Evolutionary conservation across 345 rosid species (phyloP).

Genomic region (Xanthoceras sorbifolium): DNA sequence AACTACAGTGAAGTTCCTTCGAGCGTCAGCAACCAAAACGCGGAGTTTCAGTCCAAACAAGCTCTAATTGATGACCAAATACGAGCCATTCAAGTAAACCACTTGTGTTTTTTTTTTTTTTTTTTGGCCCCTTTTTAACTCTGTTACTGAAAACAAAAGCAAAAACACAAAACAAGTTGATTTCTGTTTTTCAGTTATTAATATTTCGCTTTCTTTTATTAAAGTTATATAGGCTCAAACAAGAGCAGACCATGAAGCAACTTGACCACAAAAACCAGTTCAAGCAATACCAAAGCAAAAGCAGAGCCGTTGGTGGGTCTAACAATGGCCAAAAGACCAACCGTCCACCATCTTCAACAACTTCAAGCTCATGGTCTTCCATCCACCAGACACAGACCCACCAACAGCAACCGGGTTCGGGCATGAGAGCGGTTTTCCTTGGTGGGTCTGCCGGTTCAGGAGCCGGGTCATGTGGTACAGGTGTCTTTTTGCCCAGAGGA

Average conservation of each 20-base stretch:
- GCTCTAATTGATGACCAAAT: constrained; percentile 62
- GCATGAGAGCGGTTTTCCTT: constrained; percentile 66
- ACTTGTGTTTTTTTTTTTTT: neutral
- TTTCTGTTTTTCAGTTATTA: neutral
- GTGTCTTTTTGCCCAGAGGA: constrained; percentile 82
- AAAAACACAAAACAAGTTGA: too few species aligned
- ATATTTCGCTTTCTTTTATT: neutral
- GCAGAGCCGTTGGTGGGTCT: constrained; percentile 19
- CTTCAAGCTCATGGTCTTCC: constrained; percentile 19
- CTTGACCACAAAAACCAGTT: constrained; percentile 21
- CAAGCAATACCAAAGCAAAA: constrained; percentile 25
- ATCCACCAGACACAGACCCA: constrained; percentile 31
- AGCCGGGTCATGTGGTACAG: constrained; percentile 71
- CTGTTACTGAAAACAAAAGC: too few species aligned
- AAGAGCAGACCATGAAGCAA: constrained; percentile 41
- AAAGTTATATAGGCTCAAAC: constrained; percentile 45
- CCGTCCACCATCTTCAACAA: neutral
- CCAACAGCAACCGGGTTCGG: constrained; percentile 39
- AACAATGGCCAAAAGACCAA: constrained; percentile 17
- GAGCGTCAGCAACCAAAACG: constrained; percentile 5
- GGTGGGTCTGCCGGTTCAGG: constrained; percentile 42
- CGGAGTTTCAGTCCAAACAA: constrained; percentile 48
- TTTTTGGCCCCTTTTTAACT: too few species aligned
- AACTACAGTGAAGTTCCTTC: constrained; percentile 9
- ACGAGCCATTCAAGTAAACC: constrained; percentile 51